Base-by-base conservation (phyloP, 176 grass and related monocot species). In the Triticum dicoccoides region DNA sequence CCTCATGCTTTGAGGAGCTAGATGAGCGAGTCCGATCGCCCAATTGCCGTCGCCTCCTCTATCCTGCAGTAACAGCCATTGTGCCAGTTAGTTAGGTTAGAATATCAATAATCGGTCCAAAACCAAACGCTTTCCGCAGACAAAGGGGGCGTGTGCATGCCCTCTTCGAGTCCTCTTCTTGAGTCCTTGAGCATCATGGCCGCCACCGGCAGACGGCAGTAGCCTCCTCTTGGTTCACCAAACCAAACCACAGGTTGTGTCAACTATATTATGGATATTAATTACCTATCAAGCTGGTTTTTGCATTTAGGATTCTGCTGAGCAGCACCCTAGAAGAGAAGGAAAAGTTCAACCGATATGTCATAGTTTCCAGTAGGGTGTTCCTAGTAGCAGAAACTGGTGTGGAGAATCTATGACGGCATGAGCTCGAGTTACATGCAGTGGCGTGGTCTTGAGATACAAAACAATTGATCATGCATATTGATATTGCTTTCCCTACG, bases 141-240 rank as follows among this genome's bases (percentile, higher is more conserved):
- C 45, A 49, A 49, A 27, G 41, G 45, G 45, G 45, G 45, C 12
- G 11, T 11, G 41, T 47, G 14, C 49, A 0, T 17, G 49, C 27
- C 24, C 24, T 25, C 24, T 25, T 25, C 24, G 24, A 27, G 27
- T 1, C 27, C 27, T 27, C 27, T 27, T 27, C 27, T 27, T 27
- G 27, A 27, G 27, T 27, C 93, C 82, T 83, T 92, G 24, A 95
- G 82, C 71, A 92, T 54, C 90, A 95, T 92, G 32, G 51, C 13
- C 32, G 90, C 73, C 47, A 59, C 75, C 27, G 27, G 27, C 25
- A 25, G 32, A 33, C 5, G 93, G 90, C 75, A 72, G 85, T 44
- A 95, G 80, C 71, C 69, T 95, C 87, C 92, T 95, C 82, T 87
- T 91, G 49, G 68, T 74, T 47, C 42, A 85, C 72, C 42, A 75